Evolutionary conservation across 768 basidiomycete species (phyloP), one percentile per base, ranked within the genome.

Genomic region (Nidularia pulvinata): DNA sequence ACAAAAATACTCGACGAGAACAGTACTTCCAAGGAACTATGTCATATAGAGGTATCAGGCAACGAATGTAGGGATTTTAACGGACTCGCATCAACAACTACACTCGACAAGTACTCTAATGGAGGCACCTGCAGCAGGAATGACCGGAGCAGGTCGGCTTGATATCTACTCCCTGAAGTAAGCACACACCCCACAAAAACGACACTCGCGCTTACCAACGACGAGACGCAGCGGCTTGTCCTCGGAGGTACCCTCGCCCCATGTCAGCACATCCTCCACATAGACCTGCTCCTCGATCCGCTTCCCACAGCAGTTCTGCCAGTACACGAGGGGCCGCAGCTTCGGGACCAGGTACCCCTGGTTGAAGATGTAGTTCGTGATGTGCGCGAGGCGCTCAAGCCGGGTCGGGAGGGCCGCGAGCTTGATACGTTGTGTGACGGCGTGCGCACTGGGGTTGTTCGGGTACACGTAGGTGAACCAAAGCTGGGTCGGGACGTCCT

Each of bases 351-450:
- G 60, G 61, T 70, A 81, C 1, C 73, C 72, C 35, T 68, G 66
- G 22, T 47, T 55, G 63, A 81, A 81, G 57, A 80, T 66, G 53
- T 79, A 55, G 67, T 80, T 81, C 49, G 77, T 79, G 51, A 80
- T 57, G 52, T 80, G 72, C n/a, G 76, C 76, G 19, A 80, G 55
- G 25, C 66, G 63, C 55, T 75, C 76, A 49, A 74, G 63, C 58
- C 64, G 71, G 37, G 69, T 57, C 13, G 56, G 36, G 39, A 56
- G 45, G 45, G 11, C 54, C 37, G 72, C 68, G 37, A 79, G 67
- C 62, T 72, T 75, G 56, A 79, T 56, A 33, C 76, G 76, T 57
- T 80, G 80, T n/a, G 68, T 65, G 35, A 76, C 70, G 14, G 65
- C 59, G 33, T 68, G 66, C 3, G 63, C 61, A 14, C 48, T 55